Conservation (phyloP, 345 rosid genomes). For the Cardamine occulta region DNA sequence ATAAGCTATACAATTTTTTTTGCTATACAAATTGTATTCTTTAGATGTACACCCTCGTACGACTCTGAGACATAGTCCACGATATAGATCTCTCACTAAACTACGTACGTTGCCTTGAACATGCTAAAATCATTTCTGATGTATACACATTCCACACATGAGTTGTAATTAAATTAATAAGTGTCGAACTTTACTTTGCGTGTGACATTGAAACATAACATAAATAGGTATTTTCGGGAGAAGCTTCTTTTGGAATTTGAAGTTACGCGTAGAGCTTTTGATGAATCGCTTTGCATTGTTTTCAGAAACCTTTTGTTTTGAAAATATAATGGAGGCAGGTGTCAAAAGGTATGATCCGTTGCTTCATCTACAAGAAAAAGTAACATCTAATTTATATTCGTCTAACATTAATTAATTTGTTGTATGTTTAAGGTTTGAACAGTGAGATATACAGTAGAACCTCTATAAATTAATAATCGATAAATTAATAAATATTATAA, state of each 20-base stretch:
- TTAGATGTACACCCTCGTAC: constrained; percentile 11
- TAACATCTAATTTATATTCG: not conserved
- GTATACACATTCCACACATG: not conserved
- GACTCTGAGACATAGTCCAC: constrained; percentile 3
- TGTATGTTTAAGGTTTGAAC: constrained; percentile 31
- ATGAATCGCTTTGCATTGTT: constrained; percentile 32
- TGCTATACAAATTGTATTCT: not conserved
- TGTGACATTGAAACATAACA: constrained; percentile 28
- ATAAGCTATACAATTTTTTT: not conserved
- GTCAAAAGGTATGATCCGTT: constrained; percentile 26
- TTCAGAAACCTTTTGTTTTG: constrained; percentile 35
- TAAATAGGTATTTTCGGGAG: constrained; percentile 15
- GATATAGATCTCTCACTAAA: not conserved
- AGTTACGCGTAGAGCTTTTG: constrained; percentile 17
- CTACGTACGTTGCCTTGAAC: constrained; percentile 23
- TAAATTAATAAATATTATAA: too few relatives aligned
- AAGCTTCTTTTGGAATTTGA: constrained; percentile 29
- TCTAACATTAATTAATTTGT: constrained; percentile 3
- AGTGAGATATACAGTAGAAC: constrained; percentile 11
- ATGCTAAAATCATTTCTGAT: constrained; percentile 28
- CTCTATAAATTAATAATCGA: too few relatives aligned
- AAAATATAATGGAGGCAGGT: constrained; percentile 15
- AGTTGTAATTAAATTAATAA: not conserved
- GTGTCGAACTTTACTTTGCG: constrained; percentile 32
- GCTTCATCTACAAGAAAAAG: constrained; percentile 28